Evolutionary conservation across 176 grass and related monocot species (phyloP), one percentile per base, ranked within the genome.

Genomic region (Triticum monococcum): DNA sequence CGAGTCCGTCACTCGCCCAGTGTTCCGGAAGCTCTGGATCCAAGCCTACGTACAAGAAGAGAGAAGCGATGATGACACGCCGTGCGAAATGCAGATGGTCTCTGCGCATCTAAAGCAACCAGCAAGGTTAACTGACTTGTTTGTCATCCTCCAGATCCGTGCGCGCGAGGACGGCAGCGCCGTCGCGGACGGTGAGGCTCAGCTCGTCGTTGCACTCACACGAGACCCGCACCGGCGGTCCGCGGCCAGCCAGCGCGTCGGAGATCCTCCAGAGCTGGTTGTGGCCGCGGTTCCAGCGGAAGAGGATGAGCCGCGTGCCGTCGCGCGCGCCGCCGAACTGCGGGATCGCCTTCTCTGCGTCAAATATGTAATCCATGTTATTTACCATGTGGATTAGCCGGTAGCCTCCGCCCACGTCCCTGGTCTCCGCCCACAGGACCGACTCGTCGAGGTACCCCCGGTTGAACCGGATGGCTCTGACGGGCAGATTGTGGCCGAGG

Each of bases 221-320:
- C 5, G 45, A 17, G 78, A 89, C 22, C 0, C 83, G 48, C 20
- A 89, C 1, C 1, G 48, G 62, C 31, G 43, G 33, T 32, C 9
- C 68, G 17, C 64, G 16, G 7, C 63, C 65, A 3, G 67, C 3
- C 35, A 1, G 33, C 11, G 0, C 28, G 4, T 40, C 68, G 3
- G 57, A 9, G 50, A 95, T 89, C 68, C 45, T 85, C 86, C 93
- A 92, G 4, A 81, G 36, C 83, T 95, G 86, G 83, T 90, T 90
- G 20, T 68, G 13, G 32, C 82, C 79, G 73, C 75, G 77, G 68
- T 80, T 20, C 85, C 90, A 92, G 32, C 79, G 86, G 85, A 81
- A 90, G 23, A 95, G 79, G 22, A 95, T 79, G 18, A 90, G 17
- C 14, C 66, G 80, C 38, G 85, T 92, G 77, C 90, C 88, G 45